Evolutionary conservation across 2,329 filamentous ascomycete species (phyloP), one percentile per base, ranked within the genome.

Genomic region (Pseudovirgaria hyperparasitica): DNA sequence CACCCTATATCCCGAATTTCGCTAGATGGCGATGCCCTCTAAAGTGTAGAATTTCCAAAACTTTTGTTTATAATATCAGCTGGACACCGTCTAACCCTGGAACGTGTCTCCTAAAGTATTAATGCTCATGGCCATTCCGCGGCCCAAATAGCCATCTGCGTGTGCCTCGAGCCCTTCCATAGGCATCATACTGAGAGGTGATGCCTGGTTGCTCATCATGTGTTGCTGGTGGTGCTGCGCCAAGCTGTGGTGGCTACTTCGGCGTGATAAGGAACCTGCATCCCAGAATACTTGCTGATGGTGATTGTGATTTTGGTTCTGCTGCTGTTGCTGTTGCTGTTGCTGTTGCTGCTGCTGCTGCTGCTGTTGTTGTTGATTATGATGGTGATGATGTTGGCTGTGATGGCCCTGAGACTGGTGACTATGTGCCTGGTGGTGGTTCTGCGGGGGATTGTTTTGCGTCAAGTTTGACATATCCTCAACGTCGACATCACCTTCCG

Each of bases 131-230:
- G 39, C 43, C 39, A 54, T 50, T 11, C 48, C 48, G 36, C 52
- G 41, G 8, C 42, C 25, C 9, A 54, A 28, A 21, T 49, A 54
- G 20, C 40, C 41, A 23, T 54, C 48, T 30, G 41, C 41, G 15
- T 48, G 42, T 22, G 21, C 34, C 15, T 52, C 45, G 18, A 52
- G 43, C 22, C 42, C 46, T 2, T 52, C 48, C 47, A 54, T 48
- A 2, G 40, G 38, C 11, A 43, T 20, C 40, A 43, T 40, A 9
- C 35, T 33, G 11, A 47, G n/a, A n/a, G n/a, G n/a, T n/a, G n/a
- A n/a, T n/a, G n/a, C n/a, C n/a, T n/a, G n/a, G n/a, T n/a, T n/a
- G n/a, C n/a, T n/a, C n/a, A n/a, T n/a, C n/a, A n/a, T n/a, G n/a
- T n/a, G n/a, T n/a, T n/a, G n/a, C n/a, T n/a, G n/a, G n/a, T n/a